Conservation (phyloP, 305 asterid species). For the Striga hermonthica region DNA sequence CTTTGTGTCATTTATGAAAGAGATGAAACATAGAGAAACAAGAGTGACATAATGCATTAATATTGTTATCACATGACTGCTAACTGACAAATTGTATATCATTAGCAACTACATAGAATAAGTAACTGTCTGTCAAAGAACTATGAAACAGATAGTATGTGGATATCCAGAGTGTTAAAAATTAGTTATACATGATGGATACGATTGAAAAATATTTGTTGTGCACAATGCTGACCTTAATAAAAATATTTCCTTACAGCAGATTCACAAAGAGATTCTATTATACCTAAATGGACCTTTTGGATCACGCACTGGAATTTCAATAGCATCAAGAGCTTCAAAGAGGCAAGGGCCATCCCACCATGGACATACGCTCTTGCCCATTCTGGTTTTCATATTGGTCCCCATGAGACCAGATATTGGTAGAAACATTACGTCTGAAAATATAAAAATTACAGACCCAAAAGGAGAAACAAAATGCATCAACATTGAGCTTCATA, state of each 20-base stretch:
- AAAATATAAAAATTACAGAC: slow-evolving; percentile 3
- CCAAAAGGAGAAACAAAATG: slow-evolving; percentile 11
- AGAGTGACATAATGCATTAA: too few species aligned
- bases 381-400: slow-evolving; percentile 69
- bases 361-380: slow-evolving; percentile 71
- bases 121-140: neutral
- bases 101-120: neutral
- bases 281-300: slow-evolving; percentile 80
- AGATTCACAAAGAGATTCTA: slow-evolving; percentile 15
- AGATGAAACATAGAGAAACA: neutral
- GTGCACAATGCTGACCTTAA: neutral
- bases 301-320: slow-evolving; percentile 82
- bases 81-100: neutral
- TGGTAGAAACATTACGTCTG: slow-evolving; percentile 92
- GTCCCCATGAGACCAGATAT: slow-evolving; percentile 80
- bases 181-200: neutral
- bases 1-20: neutral
- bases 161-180: neutral
- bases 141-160: neutral
- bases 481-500: slow-evolving; percentile 5
- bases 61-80: neutral
- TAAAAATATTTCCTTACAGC: slow-evolving; percentile 2
- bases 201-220: neutral
- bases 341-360: slow-evolving; percentile 85
- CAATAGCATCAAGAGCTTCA: slow-evolving; percentile 81